Conservation (phyloP, 257 asterid genomes). For the Salvia hispanica region DNA sequence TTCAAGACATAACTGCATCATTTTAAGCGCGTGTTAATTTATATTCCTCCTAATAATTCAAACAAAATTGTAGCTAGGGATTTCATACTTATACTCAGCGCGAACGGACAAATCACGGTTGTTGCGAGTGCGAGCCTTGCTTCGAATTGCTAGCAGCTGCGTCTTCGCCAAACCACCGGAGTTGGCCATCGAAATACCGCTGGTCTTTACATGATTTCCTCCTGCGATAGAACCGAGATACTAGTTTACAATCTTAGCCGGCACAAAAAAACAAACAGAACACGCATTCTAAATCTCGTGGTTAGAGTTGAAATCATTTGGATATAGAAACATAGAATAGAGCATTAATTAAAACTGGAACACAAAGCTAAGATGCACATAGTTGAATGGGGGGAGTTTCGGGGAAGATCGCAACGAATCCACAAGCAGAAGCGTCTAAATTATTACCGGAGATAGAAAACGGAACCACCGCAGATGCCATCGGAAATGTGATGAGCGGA, state of each 20-base stretch:
- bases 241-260: neutral
- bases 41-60: neutral
- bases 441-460: conserved; percentile 49
- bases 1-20: conserved; percentile 1
- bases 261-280: conserved; percentile 10
- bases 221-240: conserved; percentile 42
- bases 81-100: conserved; percentile 58
- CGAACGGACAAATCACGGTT: conserved; percentile 45
- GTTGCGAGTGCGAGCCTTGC: conserved; percentile 39
- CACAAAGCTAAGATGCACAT: neutral
- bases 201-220: conserved; percentile 44
- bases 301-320: conserved; percentile 13
- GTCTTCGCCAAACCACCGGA: conserved; percentile 50
- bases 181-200: conserved; percentile 37
- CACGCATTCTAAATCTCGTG: conserved; percentile 8
- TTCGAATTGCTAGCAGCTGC: conserved; percentile 34
- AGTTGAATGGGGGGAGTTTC: neutral
- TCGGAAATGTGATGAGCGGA: conserved; percentile 32
- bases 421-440: conserved; percentile 1
- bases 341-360: conserved; percentile 10
- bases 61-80: conserved; percentile 1
- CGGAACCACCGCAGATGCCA: conserved; percentile 58
- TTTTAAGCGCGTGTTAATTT: neutral
- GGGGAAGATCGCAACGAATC: conserved; percentile 13
- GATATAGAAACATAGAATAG: neutral